Evolutionary conservation across 257 asterid genomes (phyloP).

Genomic region (Ilex aquifolium): DNA sequence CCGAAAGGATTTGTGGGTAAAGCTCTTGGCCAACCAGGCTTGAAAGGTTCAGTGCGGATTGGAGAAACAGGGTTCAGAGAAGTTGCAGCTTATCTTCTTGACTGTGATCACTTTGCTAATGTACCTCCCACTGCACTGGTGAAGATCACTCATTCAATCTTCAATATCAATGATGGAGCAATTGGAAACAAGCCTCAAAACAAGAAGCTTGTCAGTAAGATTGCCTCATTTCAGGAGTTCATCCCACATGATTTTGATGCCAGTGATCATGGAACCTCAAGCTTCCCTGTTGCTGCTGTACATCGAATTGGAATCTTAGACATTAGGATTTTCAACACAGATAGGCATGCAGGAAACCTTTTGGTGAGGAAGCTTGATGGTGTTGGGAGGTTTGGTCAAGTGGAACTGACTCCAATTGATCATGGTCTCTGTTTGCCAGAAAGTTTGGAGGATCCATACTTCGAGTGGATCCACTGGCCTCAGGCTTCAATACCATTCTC

Average conservation of each 20-base stretch:
- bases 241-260: slow-evolving; percentile 3
- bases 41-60: background rate
- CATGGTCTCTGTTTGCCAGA: slow-evolving; percentile 3
- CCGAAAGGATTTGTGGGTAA: slow-evolving; percentile 4
- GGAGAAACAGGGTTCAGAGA: slow-evolving; percentile 1
- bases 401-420: background rate
- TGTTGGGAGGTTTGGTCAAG: slow-evolving; percentile 2
- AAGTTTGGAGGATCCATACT: slow-evolving; percentile 1
- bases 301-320: slow-evolving; percentile 1
- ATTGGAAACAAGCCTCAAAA: slow-evolving; percentile 4
- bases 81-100: slow-evolving; percentile 3
- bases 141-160: background rate
- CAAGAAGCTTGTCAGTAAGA: background rate
- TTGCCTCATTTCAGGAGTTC: background rate
- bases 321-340: slow-evolving; percentile 1
- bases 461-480: slow-evolving; percentile 5
- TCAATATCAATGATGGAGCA: background rate
- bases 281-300: background rate
- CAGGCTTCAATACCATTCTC: slow-evolving; percentile 4
- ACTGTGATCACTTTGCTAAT: slow-evolving; percentile 1
- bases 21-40: background rate
- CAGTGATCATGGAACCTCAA: slow-evolving; percentile 4
- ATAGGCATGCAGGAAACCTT: slow-evolving; percentile 5
- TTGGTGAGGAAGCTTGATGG: background rate
- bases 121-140: background rate